Percentiles rank a stretch among this genome's conserved stretches.
These are phyloP conservation scores for Coemansia sp. DNA, from an alignment of 192 early-diverging fungal species.

Conservation along the genomic window DNA sequence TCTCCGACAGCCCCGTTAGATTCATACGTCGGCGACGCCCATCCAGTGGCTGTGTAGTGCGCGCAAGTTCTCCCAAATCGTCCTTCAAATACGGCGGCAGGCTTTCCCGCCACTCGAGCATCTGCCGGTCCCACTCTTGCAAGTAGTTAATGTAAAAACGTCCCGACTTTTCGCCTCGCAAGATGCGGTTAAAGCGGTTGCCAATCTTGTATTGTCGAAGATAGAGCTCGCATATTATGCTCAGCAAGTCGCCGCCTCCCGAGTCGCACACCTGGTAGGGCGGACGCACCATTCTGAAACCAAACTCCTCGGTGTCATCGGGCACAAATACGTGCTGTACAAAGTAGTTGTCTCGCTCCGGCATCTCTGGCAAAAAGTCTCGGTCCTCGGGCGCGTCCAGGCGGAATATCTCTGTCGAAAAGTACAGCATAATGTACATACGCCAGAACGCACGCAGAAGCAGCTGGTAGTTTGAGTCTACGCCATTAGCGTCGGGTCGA, in stretches of 20 bases:
- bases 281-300: constrained; percentile 40
- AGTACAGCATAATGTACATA: constrained; percentile 44
- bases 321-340: constrained; percentile 47
- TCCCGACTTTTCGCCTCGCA: constrained; percentile 47
- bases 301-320: constrained; percentile 45
- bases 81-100: constrained; percentile 39
- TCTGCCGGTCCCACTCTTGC: constrained; percentile 57
- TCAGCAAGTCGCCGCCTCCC: constrained; percentile 40
- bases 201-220: constrained; percentile 54
- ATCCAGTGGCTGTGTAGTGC: constrained; percentile 46
- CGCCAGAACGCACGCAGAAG: constrained; percentile 54
- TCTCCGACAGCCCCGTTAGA: constrained; percentile 49
- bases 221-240: constrained; percentile 45
- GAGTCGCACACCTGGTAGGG: constrained; percentile 24
- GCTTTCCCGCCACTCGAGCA: constrained; percentile 49
- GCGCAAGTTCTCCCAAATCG: constrained; percentile 43
- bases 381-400: constrained; percentile 55
- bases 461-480: constrained; percentile 55
- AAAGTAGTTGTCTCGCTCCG: constrained; percentile 45
- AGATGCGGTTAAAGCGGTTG: constrained; percentile 51
- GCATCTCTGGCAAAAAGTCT: constrained; percentile 54
- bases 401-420: constrained; percentile 52
- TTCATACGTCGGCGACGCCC: constrained; percentile 46
- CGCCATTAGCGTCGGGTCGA: constrained; percentile 14
- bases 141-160: constrained; percentile 47